Percentiles rank a stretch among this genome's conserved stretches.
Conservation (phyloP, 2,329 filamentous ascomycete species). For the Beauveria asiatica region DNA sequence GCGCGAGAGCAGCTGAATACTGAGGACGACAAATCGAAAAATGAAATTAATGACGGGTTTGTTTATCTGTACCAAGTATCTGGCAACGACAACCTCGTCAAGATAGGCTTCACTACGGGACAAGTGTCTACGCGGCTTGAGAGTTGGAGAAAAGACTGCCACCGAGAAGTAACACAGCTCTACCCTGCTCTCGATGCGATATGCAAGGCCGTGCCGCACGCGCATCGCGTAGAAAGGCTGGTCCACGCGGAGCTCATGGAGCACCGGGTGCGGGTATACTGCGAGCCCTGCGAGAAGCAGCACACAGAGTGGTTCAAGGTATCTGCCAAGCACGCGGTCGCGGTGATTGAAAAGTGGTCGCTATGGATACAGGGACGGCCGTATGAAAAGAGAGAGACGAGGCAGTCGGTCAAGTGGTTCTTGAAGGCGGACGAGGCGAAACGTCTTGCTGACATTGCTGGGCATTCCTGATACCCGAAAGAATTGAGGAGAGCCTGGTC, state of each 20-base stretch:
- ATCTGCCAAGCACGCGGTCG: background rate
- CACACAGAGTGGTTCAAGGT: conserved; percentile 10
- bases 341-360: conserved; percentile 2
- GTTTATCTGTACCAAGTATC: conserved; percentile 7
- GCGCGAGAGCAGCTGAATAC: conserved; percentile 1
- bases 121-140: background rate
- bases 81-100: conserved; percentile 3
- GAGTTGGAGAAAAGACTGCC: conserved; percentile 5
- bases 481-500: background rate
- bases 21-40: conserved; percentile 19
- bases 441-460: background rate
- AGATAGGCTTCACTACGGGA: conserved; percentile 4
- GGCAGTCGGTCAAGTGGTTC: background rate
- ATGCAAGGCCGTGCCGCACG: background rate
- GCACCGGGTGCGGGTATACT: background rate
- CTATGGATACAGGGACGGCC: conserved; percentile 1
- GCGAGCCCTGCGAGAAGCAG: conserved; percentile 3
- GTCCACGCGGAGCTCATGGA: conserved; percentile 9
- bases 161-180: background rate
- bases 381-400: background rate
- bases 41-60: conserved; percentile 26
- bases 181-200: background rate
- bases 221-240: conserved; percentile 4
- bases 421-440: background rate
- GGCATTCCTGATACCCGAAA: background rate